These are phyloP conservation scores for Tieghemiomyces parasiticus DNA, from an alignment of 192 early-diverging fungal genomes.

Conservation along the genomic window DNA sequence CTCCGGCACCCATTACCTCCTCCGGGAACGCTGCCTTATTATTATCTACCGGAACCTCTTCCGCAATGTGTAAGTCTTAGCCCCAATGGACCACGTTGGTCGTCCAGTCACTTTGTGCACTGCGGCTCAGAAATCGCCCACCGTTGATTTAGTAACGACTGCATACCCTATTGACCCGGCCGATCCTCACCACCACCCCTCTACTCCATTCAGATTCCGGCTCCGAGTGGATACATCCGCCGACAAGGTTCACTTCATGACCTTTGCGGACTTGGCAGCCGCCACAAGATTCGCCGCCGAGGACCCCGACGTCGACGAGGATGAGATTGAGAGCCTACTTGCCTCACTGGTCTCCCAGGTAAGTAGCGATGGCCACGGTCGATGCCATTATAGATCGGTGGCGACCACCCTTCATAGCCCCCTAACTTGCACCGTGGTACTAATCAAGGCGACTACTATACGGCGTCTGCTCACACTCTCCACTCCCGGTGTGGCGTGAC, in stretches of 20 bases:
- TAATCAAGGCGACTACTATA: no score
- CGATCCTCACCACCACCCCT: neutral
- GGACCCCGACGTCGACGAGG: neutral
- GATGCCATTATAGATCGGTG: no score
- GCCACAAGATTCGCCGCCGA: neutral
- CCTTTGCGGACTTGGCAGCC: neutral
- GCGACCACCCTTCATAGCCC: no score
- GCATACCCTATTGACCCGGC: neutral
- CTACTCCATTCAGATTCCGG: neutral
- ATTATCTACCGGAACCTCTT: slow-evolving; percentile 4
- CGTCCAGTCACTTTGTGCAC: neutral
- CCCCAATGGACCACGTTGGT: neutral
- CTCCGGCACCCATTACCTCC: neutral
- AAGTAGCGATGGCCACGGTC: neutral
- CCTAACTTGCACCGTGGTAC: no score
- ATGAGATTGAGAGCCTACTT: neutral
- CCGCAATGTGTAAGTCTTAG: neutral
- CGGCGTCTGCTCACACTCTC: no score
- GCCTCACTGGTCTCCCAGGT: slow-evolving; percentile 1
- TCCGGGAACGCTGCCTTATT: slow-evolving; percentile 1
- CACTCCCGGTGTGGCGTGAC: no score
- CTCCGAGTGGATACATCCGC: neutral
- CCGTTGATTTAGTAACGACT: neutral
- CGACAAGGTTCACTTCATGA: neutral
- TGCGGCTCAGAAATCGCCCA: neutral